Conservation (phyloP, 2,329 filamentous ascomycete genomes). For the Pleochaeta shiraiana region DNA sequence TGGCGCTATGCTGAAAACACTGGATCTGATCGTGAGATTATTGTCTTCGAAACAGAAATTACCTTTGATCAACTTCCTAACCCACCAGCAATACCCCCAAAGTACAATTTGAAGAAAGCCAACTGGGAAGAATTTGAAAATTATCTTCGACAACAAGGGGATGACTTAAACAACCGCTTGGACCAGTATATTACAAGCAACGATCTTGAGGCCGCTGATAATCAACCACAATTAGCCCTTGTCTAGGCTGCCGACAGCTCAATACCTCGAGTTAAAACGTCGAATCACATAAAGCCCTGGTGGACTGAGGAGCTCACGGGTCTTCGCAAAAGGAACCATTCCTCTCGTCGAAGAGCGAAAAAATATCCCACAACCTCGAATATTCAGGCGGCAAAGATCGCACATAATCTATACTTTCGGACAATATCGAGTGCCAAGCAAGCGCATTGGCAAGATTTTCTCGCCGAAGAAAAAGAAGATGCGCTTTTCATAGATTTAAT, state of each 20-base stretch:
- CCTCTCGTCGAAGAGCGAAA: neutral
- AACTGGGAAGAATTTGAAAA: neutral
- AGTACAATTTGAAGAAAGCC: neutral
- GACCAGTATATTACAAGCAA: neutral
- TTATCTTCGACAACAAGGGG: neutral
- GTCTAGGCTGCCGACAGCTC: neutral
- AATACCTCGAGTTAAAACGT: neutral
- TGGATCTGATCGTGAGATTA: neutral
- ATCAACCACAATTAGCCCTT: neutral
- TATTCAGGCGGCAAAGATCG: neutral
- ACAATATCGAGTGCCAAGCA: neutral
- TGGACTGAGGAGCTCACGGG: neutral
- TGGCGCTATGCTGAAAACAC: neutral
- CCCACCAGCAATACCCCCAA: neutral
- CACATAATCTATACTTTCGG: neutral
- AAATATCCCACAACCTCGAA: neutral
- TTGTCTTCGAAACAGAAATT: neutral
- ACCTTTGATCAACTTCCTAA: neutral
- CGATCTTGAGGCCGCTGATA: neutral
- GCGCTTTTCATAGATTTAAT: neutral
- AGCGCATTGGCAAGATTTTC: neutral
- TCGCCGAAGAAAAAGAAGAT: neutral
- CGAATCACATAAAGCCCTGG: neutral
- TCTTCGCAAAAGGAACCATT: neutral
- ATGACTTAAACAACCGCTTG: neutral